A percentile compares a stretch with the other conserved stretches of the same genome.
Conservation (phyloP, 2,329 filamentous ascomycete genomes). For the Microcyclosporella mali region DNA sequence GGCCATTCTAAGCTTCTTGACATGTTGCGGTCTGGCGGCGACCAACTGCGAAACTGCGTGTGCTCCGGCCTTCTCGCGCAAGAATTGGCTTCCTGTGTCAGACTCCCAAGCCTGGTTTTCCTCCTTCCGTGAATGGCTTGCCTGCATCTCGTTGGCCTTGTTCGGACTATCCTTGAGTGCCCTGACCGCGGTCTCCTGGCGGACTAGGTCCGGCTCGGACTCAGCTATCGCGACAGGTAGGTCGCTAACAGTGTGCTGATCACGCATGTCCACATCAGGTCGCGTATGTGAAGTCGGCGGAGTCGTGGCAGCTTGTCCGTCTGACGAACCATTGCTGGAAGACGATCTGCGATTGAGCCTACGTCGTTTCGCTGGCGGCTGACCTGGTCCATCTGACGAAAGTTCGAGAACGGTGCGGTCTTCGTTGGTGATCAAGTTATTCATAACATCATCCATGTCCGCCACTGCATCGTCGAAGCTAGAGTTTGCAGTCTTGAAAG, state of each 20-base stretch:
- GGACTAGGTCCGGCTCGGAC: conserved; percentile 2
- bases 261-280: no score
- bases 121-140: conserved; percentile 10
- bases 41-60: conserved; percentile 30
- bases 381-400: conserved; percentile 17
- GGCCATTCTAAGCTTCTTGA: conserved; percentile 9
- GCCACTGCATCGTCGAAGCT: conserved; percentile 21
- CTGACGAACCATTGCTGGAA: not conserved
- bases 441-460: conserved; percentile 29
- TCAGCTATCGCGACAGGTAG: not conserved
- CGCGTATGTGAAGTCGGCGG: no score
- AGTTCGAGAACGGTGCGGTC: conserved; percentile 31
- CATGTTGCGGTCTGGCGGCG: conserved; percentile 8
- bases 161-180: conserved; percentile 21
- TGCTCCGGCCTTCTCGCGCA: conserved; percentile 33
- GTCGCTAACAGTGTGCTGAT: no score
- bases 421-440: conserved; percentile 32
- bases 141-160: conserved; percentile 24
- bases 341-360: conserved; percentile 7
- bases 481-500: conserved; percentile 13
- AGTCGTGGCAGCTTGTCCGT: not conserved
- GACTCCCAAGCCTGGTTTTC: conserved; percentile 10
- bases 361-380: conserved; percentile 16
- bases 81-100: conserved; percentile 23
- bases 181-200: not conserved